Evolutionary conservation across 495 filamentous ascomycete species (phyloP), one percentile per base, ranked within the genome.

Genomic region (Aspergillus wentii): DNA sequence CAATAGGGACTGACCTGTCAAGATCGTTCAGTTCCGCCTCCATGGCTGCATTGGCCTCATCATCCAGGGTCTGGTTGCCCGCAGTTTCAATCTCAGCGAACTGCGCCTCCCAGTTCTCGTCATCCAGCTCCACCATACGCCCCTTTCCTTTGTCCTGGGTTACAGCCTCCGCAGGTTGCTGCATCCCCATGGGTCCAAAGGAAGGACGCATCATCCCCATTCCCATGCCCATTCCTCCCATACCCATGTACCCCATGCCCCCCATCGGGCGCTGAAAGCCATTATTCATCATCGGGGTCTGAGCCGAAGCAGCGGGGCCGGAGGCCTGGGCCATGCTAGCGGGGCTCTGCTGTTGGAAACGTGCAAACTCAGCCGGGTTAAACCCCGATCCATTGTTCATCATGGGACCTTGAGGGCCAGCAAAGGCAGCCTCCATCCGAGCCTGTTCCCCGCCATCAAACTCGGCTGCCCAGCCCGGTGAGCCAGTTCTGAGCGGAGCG

Each of bases 21-120:
- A 95, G 76, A 61, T 86, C 73, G 66, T 95, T 80, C 56, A 97
- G 74, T 70, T 97, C 88, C 38, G 72, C 76, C 68, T 97, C 94
- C 59, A 92, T 88, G 11, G 82, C 86, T 40, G 70, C 71, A 34
- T 83, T 80, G 40, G 83, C 83, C 59, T 83, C 74, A 17, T 79
- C 78, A 52, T 94, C 87, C 44, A 76, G 46, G 17, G 68, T 62
- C 49, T 76, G 63, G 32, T 76, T 70, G 15, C 79, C 82, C 33
- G 81, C 75, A 29, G 83, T 68, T 64, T 92, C 88, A 58, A 97
- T 80, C 65, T 91, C 77, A 30, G 83, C 81, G 55, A 99, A 99
- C 55, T 97, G 89, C 43, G 84, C 83, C 64, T 97, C 92, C 92
- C 94, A 99, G 41, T 92, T 82, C 49, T 81, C 73, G 42, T 97